Evolutionary conservation across 768 basidiomycete species (phyloP).

Genomic region (Phylloporus arenicola): DNA sequence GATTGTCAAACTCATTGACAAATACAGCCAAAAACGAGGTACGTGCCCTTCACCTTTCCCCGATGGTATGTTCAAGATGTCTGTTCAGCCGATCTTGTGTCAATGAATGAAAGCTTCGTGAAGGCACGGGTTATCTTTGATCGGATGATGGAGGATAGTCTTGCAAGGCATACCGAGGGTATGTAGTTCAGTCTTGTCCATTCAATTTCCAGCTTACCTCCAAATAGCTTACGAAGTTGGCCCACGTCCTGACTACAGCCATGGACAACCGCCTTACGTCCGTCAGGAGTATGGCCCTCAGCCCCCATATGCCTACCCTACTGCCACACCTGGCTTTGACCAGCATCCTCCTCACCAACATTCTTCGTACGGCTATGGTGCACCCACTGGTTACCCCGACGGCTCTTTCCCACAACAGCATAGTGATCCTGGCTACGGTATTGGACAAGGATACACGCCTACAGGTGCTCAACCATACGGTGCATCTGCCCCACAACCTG

Average conservation of each 20-base stretch:
- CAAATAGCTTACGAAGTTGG: slow-evolving; percentile 47
- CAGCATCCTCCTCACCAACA: slow-evolving; percentile 36
- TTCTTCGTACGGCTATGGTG: slow-evolving; percentile 23
- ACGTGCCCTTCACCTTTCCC: slow-evolving; percentile 6
- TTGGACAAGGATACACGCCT: slow-evolving; percentile 19
- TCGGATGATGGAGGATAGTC: slow-evolving; percentile 87
- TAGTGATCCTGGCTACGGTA: slow-evolving; percentile 19
- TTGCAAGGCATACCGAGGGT: slow-evolving; percentile 69
- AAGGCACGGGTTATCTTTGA: slow-evolving; percentile 88
- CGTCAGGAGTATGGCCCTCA: slow-evolving; percentile 35
- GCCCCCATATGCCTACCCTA: slow-evolving; percentile 43
- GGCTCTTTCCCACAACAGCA: slow-evolving; percentile 24
- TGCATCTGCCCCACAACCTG: slow-evolving; percentile 22
- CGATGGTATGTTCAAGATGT: background rate
- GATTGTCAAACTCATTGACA: slow-evolving; percentile 95
- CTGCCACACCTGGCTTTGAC: slow-evolving; percentile 34
- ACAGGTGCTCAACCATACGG: slow-evolving; percentile 19
- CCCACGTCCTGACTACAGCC: slow-evolving; percentile 29
- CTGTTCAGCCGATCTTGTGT: slow-evolving; percentile 76
- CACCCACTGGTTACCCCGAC: slow-evolving; percentile 23
- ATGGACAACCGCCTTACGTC: slow-evolving; percentile 21
- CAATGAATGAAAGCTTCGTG: slow-evolving; percentile 93
- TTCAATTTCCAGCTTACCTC: slow-evolving; percentile 5
- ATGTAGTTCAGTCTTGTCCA: slow-evolving; percentile 12
- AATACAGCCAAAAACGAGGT: slow-evolving; percentile 92